Evolutionary conservation across 306 rosid genomes (phyloP), one percentile per base, ranked within the genome.

Genomic region (Lupinus albus): DNA sequence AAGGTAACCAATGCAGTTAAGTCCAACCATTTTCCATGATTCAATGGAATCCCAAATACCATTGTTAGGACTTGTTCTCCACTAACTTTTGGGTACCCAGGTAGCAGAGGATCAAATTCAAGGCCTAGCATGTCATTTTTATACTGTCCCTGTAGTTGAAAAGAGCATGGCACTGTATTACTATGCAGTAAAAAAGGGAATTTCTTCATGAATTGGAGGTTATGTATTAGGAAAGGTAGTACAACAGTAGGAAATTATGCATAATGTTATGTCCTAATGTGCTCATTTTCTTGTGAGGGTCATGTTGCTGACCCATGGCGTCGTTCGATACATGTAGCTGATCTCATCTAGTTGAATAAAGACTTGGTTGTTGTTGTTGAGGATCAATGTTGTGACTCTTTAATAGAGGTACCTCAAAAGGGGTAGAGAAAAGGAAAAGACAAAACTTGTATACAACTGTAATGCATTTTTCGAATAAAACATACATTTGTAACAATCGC

Each of bases 61-160:
- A 63, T 2, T 49, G 45, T 28, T 8, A 79, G 30, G 3, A 64
- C 20, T 8, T 47, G 33, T 46, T 57, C 64, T 12, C 83, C 83
- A 47, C 44, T 74, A 13, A 56, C 11, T 50, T 70, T 79, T 10
- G 77, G 65, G 20, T 51, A 44, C 7, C 70, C 80, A 1, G 77
- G 70, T 10, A 64, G 11, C 12, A 74, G 11, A 28, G 70, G 41
- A 49, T 74, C 74, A 16, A 79, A 74, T 54, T 79, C 83, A 13
- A 79, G 69, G 8, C 83, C 83, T 45, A 79, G 12, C 77, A 79
- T 69, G 59, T 79, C 80, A 75, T 79, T 79, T 54, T 79, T 79
- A 60, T 74, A 65, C 8, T 52, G 80, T 5, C 80, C 80, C 83
- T 79, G 70, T 25, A 38, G 4, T 18, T 68, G 4, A 39, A 12